Evolutionary conservation across 2,329 filamentous ascomycete genomes (phyloP), one percentile per base, ranked within the genome.

Genomic region (Trichoderma atrobrunneum): DNA sequence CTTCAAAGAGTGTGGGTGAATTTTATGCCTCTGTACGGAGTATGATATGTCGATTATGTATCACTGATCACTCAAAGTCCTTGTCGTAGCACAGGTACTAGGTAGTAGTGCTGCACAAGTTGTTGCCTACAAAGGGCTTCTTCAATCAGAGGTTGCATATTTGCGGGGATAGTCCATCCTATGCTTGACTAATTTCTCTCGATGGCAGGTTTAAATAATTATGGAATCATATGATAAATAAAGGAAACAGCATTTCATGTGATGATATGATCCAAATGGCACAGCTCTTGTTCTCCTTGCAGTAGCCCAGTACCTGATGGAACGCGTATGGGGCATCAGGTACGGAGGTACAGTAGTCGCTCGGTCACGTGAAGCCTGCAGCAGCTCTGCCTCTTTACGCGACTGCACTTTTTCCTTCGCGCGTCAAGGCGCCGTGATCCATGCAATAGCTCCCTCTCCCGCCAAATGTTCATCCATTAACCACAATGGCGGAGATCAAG

Each of bases 401-500:
- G 82, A 82, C 80, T 73, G 56, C 26, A 24, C 76, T 78, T 76
- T 78, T 80, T 82, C 81, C 81, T 80, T 81, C 82, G 81, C 82
- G 81, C 81, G 82, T 82, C 54, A 24, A 56, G 39, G 61, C 57
- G 36, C 67, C 74, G 73, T 75, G 73, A 77, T 66, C 74, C 72
- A 76, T 74, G 75, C 78, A 74, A 75, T 74, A 74, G 77, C 70
- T 73, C 74, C 72, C 70, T 69, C 73, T 75, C 73, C 75, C 71
- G 72, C 73, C 72, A 72, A 56, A 72, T 76, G 75, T 75, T 75
- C 77, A 77, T 76, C 74, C 79, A 79, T 78, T 77, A 79, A 80
- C 80, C 82, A 85, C 80, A 82, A 90, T 90, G 89, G 87, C 87
- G 80, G 93, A 97, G 84, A 97, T 99, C 85, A 93, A 93, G 85